Evolutionary conservation across 179 eudicot species (phyloP).

Genomic region (Drosera spatulata): DNA sequence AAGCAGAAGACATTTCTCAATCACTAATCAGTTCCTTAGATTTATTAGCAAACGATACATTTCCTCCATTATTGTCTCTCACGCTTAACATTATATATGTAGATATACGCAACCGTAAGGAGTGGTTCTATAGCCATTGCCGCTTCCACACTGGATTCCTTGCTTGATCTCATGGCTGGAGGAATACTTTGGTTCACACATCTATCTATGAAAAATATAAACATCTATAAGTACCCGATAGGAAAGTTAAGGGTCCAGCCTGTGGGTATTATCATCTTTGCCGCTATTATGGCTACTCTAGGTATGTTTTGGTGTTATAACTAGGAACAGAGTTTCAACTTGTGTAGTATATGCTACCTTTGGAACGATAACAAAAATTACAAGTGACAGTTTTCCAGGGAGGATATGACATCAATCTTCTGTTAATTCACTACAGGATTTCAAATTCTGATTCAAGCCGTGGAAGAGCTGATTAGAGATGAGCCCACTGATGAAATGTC

Average conservation of each 20-base stretch:
- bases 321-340: neutral
- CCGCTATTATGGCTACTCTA: constrained; percentile 95
- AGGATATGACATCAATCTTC: neutral
- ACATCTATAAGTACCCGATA: constrained; percentile 86
- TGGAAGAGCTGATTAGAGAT: constrained; percentile 33
- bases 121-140: constrained; percentile 92
- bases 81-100: neutral
- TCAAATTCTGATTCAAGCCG: constrained; percentile 59
- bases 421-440: constrained; percentile 23
- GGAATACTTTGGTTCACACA: constrained; percentile 95
- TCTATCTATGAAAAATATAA: constrained; percentile 72
- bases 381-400: neutral
- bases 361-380: neutral
- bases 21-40: neutral
- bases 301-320: constrained; percentile 28
- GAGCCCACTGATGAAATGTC: constrained; percentile 28
- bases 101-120: constrained; percentile 69
- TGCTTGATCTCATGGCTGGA: constrained; percentile 93
- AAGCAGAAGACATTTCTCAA: neutral
- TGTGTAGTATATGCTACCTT: neutral
- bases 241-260: constrained; percentile 98
- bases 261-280: constrained; percentile 87
- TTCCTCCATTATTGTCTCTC: neutral
- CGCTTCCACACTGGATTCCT: constrained; percentile 92
- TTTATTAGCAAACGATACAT: neutral